Percentiles rank a stretch among this genome's conserved stretches.
Conservation (phyloP, 139 green algal genomes). For the Trebouxia sp. region DNA sequence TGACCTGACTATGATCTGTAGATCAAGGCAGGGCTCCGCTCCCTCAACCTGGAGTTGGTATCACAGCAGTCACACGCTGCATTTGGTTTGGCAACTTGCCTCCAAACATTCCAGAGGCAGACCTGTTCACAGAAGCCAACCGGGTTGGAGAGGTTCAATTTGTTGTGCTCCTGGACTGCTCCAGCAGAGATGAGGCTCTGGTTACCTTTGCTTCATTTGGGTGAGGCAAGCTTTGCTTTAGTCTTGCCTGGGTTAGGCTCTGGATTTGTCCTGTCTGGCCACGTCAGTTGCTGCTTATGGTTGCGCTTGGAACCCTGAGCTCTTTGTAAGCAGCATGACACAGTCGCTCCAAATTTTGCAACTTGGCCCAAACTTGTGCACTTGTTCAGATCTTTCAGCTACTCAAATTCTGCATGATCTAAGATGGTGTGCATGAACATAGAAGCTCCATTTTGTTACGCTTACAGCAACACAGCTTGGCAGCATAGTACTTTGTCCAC, state of each 20-base stretch:
- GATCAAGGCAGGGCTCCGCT: background rate
- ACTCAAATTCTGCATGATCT: no score
- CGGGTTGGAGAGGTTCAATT: background rate
- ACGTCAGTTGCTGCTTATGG: no score
- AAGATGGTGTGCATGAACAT: no score
- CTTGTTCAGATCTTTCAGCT: no score
- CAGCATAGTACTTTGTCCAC: no score
- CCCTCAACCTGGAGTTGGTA: background rate
- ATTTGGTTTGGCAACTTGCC: conserved; percentile 3
- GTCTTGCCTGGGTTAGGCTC: background rate
- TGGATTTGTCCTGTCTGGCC: background rate
- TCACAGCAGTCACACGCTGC: conserved; percentile 21
- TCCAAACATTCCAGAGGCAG: background rate
- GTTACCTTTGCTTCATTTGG: conserved; percentile 10
- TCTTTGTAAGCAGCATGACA: no score
- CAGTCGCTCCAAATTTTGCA: no score
- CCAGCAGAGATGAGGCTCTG: conserved; percentile 1
- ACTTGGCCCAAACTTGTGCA: no score
- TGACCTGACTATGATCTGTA: background rate
- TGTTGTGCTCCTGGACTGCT: background rate
- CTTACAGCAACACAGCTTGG: background rate
- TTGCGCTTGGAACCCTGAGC: no score
- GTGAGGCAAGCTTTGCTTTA: background rate
- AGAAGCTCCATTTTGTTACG: no score
- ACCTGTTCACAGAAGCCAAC: conserved; percentile 1